A percentile compares a stretch with the other conserved stretches of the same genome.
Evolutionary conservation across 176 grass and related monocot species (phyloP).

Genomic region (Calamus simplicifolius): DNA sequence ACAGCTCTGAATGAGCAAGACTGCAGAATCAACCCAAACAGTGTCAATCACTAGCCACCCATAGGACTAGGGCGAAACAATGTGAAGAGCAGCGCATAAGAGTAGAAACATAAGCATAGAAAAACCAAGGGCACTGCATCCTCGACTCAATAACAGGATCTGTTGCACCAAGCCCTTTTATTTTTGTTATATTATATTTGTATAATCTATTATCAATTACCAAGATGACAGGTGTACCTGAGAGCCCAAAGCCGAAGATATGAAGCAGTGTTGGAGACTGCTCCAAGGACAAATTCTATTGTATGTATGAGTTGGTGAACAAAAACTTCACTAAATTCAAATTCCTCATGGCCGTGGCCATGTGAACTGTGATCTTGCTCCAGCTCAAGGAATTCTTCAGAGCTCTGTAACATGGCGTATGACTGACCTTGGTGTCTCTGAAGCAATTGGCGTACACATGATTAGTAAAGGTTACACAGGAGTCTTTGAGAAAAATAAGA

Average conservation of each 20-base stretch:
- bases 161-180: too few species aligned
- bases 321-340: slow-evolving; percentile 89
- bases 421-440: slow-evolving; percentile 80
- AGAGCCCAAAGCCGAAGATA: slow-evolving; percentile 99
- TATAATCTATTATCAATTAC: too few species aligned
- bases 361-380: slow-evolving; percentile 45
- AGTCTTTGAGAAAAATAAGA: not conserved
- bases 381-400: slow-evolving; percentile 58
- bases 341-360: slow-evolving; percentile 49
- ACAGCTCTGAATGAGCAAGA: slow-evolving; percentile 92
- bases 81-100: too few species aligned
- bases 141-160: too few species aligned
- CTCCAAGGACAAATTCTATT: slow-evolving; percentile 97
- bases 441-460: slow-evolving; percentile 19
- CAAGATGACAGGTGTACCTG: slow-evolving; percentile 30
- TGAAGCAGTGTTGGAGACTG: slow-evolving; percentile 91
- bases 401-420: slow-evolving; percentile 42
- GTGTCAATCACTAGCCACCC: not conserved
- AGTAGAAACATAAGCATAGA: too few species aligned
- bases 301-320: slow-evolving; percentile 94
- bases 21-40: slow-evolving; percentile 29
- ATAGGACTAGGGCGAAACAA: too few species aligned
- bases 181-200: too few species aligned
- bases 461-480: slow-evolving; percentile 27
- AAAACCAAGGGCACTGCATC: too few species aligned